Conservation (phyloP, 2,329 filamentous ascomycete genomes). For the Aureobasidium namibiae region DNA sequence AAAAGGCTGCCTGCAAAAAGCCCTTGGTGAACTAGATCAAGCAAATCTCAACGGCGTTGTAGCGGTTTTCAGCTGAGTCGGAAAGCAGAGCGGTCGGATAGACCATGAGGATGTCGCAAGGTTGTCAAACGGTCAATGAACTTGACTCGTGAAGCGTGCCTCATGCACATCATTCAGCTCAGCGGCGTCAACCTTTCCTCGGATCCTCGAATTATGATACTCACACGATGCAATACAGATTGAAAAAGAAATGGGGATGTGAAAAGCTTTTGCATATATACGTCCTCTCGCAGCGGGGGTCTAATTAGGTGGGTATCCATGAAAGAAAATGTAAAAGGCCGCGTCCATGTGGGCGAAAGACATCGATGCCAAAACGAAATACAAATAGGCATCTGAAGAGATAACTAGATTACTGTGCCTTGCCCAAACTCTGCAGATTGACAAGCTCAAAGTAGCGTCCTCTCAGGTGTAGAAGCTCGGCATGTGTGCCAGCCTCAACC, state of each 20-base stretch:
- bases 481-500: constrained; percentile 80
- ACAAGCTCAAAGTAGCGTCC: constrained; percentile 35
- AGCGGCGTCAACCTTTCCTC: background rate
- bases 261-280: background rate
- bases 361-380: background rate
- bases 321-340: background rate
- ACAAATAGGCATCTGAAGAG: background rate
- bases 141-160: background rate
- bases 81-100: background rate
- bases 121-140: background rate
- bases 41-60: background rate
- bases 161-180: background rate
- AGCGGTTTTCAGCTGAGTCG: background rate
- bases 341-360: background rate
- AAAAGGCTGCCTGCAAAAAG: background rate
- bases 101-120: background rate
- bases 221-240: background rate
- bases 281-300: background rate
- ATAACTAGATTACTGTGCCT: constrained; percentile 14
- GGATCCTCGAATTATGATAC: no score
- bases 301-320: background rate
- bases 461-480: constrained; percentile 31
- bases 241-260: background rate
- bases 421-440: constrained; percentile 30
- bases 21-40: background rate